A percentile compares a stretch with the other conserved stretches of the same genome.
These are phyloP conservation scores for Aspergillus latus DNA, from an alignment of 2,329 filamentous ascomycete genomes.

Conservation along the genomic window DNA sequence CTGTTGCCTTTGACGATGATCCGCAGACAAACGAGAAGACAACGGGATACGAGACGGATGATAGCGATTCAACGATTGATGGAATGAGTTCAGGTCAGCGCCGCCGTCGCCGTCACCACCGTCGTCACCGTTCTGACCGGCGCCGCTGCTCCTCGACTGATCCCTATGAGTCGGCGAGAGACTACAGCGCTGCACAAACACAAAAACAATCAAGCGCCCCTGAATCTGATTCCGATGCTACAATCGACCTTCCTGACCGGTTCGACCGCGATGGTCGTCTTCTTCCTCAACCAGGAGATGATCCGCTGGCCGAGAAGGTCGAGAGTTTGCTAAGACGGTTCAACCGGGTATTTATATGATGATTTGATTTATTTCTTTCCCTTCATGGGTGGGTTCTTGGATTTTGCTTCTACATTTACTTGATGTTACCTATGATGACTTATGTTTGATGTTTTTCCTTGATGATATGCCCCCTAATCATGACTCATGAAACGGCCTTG, in stretches of 20 bases:
- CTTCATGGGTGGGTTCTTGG: neutral
- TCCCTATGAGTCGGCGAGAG: conserved; percentile 3
- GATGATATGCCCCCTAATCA: neutral
- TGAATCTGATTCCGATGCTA: conserved; percentile 43
- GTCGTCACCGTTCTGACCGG: conserved; percentile 24
- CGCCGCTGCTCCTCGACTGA: conserved; percentile 26
- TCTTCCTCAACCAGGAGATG: conserved; percentile 33
- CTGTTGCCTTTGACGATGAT: conserved; percentile 34
- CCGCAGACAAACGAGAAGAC: conserved; percentile 12
- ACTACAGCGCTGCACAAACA: neutral
- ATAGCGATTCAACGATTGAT: conserved; percentile 41
- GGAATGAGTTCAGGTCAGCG: conserved; percentile 20
- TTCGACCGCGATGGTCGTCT: conserved; percentile 45
- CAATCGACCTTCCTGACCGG: conserved; percentile 45
- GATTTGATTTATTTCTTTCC: neutral
- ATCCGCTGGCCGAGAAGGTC: conserved; percentile 36
- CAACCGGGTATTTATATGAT: conserved; percentile 25
- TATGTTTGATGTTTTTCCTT: neutral
- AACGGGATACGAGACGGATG: conserved; percentile 46
- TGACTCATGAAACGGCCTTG: neutral
- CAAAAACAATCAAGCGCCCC: conserved; percentile 8
- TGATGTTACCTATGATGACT: neutral
- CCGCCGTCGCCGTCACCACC: conserved; percentile 1
- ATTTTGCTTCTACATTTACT: neutral
- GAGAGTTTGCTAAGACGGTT: conserved; percentile 39